Base-by-base conservation (phyloP, 2,329 filamentous ascomycete genomes). In the Trichoderma aggressivum region DNA sequence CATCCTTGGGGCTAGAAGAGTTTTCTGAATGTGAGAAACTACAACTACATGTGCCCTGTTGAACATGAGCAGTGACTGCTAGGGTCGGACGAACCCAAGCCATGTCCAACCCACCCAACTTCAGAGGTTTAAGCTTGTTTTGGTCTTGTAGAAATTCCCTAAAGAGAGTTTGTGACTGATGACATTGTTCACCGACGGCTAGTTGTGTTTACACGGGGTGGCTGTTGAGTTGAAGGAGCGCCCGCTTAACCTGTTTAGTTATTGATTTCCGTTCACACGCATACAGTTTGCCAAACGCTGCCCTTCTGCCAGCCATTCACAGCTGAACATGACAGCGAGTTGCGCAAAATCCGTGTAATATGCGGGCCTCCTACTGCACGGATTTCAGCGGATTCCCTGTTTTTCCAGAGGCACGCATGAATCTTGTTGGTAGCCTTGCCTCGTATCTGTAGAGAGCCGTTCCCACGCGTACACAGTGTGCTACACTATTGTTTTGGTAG, bases 181-280 rank as follows among this genome's bases (percentile, higher is more conserved):
- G 64, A 68, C 55, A 43, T 11, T 30, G 5, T 26, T 60, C 36
- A 21, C 26, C 36, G 55, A 59, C 55, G 26, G 26, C 26, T 59
- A 26, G 28, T 47, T 59, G 39, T 68, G 59, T 68, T 60, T 34
- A 59, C 59, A 34, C 26, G n/a, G n/a, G 10, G 28, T 59, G 64
- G 55, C 53, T 59, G 55, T 50, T 21, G n/a, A 43, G 26, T 34
- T 32, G 53, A 59, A 47, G 55, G 36, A 60, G 12, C n/a, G 64
- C 55, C 53, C 53, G 64, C 64, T 12, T 68, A 47, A 36, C 64
- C 64, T 34, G 18, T n/a, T 68, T 50, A 11, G 64, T 59, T 68
- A 59, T 11, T 24, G 34, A 24, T 30, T 18, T 21, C 64, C 64
- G 26, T 14, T 26, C 43, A 58, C 50, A 26, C 26, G 53, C 53